phyloP scores from a whole-genome alignment of 257 asterid species.

The Nicotiana tabacum region DNA sequence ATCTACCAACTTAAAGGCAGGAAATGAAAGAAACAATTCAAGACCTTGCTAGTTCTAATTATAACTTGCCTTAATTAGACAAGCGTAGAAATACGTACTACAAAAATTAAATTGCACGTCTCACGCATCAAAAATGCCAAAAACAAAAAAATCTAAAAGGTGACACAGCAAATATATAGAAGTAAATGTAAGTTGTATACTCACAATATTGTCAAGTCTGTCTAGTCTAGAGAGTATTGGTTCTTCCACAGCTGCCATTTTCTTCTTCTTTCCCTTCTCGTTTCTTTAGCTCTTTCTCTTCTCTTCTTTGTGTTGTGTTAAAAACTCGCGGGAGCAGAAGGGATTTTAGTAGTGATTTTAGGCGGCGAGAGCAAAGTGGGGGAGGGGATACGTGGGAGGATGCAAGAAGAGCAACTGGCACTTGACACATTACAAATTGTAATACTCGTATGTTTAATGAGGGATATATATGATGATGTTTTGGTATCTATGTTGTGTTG shows the following conservation, averaged over 20 bases:
- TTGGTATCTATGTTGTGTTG: neutral
- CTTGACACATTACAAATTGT: neutral
- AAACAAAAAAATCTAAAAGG: neutral
- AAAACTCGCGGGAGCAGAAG: neutral
- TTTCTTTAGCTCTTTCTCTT: neutral
- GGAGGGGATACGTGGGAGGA: neutral
- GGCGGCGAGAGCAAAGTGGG: neutral
- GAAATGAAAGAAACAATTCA: neutral
- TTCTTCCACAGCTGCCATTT: slow-evolving; percentile 37
- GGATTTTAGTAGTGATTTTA: neutral
- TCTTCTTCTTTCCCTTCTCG: neutral
- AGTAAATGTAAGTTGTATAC: neutral
- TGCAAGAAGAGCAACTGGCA: neutral
- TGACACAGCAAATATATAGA: neutral
- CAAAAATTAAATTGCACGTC: no score
- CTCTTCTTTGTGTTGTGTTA: neutral
- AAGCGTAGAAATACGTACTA: no score
- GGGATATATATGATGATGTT: neutral
- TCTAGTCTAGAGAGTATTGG: slow-evolving; percentile 62
- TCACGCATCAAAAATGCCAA: no score
- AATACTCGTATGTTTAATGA: neutral
- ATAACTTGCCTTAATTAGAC: no score
- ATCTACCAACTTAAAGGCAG: neutral
- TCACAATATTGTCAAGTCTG: slow-evolving; percentile 54
- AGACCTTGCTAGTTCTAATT: no score